These are phyloP conservation scores for Fusarium verrucosum DNA, from an alignment of 2,329 filamentous ascomycete species.

Conservation along the genomic window DNA sequence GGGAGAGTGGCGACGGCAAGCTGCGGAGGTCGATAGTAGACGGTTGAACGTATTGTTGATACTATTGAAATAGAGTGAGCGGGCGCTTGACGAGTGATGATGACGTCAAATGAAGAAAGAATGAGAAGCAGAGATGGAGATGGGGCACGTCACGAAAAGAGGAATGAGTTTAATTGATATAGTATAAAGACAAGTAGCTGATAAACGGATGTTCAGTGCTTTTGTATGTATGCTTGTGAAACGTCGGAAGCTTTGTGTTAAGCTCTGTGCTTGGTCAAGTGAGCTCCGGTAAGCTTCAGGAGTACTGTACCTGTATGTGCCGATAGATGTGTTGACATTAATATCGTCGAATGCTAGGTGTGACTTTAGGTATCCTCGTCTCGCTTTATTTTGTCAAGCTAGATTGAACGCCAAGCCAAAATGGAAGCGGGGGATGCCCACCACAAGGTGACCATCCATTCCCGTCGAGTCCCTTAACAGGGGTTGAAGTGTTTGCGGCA, in stretches of 20 bases:
- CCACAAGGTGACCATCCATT: slow-evolving; percentile 22
- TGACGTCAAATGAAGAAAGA: slow-evolving; percentile 14
- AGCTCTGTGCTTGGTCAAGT: slow-evolving; percentile 33
- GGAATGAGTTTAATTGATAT: slow-evolving; percentile 9
- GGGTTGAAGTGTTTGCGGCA: slow-evolving; percentile 30
- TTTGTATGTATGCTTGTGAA: slow-evolving; percentile 22
- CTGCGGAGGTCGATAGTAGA: slow-evolving; percentile 37
- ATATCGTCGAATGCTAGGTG: not conserved
- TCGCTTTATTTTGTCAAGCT: slow-evolving; percentile 1
- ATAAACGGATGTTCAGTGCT: slow-evolving; percentile 9
- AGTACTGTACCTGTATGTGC: not conserved
- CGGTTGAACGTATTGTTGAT: slow-evolving; percentile 38
- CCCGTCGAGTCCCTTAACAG: slow-evolving; percentile 13
- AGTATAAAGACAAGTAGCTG: slow-evolving; percentile 4
- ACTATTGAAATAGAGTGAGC: slow-evolving; percentile 38
- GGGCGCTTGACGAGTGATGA: slow-evolving; percentile 2
- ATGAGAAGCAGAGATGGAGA: slow-evolving; percentile 1
- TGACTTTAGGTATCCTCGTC: not conserved
- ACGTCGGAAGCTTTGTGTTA: slow-evolving; percentile 29
- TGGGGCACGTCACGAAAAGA: not conserved
- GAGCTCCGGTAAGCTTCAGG: slow-evolving; percentile 26
- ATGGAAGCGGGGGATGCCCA: slow-evolving; percentile 30
- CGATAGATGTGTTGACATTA: slow-evolving; percentile 15
- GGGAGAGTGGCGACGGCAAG: slow-evolving; percentile 41
- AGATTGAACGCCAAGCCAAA: slow-evolving; percentile 23